Conservation (phyloP, 2,329 filamentous ascomycete genomes). For the Grosmannia penicillata region DNA sequence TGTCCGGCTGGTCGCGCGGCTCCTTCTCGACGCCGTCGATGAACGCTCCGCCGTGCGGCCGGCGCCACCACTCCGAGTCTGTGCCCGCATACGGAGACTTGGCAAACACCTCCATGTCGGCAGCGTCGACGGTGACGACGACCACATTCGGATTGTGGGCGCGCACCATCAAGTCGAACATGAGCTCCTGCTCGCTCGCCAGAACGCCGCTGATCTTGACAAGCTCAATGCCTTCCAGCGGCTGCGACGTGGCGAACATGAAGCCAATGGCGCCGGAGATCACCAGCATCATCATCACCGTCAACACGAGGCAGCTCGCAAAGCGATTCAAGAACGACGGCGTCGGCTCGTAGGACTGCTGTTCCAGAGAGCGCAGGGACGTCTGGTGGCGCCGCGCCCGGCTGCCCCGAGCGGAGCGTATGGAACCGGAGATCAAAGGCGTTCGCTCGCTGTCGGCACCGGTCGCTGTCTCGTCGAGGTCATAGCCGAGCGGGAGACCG, state of each 20-base stretch:
- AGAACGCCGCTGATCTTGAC: constrained; percentile 77
- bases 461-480: constrained; percentile 57
- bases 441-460: constrained; percentile 78
- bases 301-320: constrained; percentile 77
- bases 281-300: constrained; percentile 65
- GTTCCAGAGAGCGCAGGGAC: constrained; percentile 56
- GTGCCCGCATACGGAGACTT: constrained; percentile 81
- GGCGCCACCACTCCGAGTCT: constrained; percentile 45
- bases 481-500: constrained; percentile 47
- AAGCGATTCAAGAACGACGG: constrained; percentile 56
- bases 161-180: constrained; percentile 78
- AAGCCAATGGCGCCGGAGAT: constrained; percentile 78
- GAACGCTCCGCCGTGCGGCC: constrained; percentile 13
- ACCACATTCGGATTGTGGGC: constrained; percentile 91
- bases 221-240: constrained; percentile 64
- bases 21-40: constrained; percentile 17
- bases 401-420: constrained; percentile 40
- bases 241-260: constrained; percentile 81
- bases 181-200: constrained; percentile 85
- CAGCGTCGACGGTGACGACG: constrained; percentile 68
- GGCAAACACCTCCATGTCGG: constrained; percentile 87
- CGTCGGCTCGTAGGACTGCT: constrained; percentile 42
- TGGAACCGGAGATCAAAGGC: constrained; percentile 51
- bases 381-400: constrained; percentile 39
- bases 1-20: constrained; percentile 42